Evolutionary conservation across 2,329 filamentous ascomycete genomes (phyloP), one percentile per base, ranked within the genome.

Genomic region (Trichoderma hamatum): DNA sequence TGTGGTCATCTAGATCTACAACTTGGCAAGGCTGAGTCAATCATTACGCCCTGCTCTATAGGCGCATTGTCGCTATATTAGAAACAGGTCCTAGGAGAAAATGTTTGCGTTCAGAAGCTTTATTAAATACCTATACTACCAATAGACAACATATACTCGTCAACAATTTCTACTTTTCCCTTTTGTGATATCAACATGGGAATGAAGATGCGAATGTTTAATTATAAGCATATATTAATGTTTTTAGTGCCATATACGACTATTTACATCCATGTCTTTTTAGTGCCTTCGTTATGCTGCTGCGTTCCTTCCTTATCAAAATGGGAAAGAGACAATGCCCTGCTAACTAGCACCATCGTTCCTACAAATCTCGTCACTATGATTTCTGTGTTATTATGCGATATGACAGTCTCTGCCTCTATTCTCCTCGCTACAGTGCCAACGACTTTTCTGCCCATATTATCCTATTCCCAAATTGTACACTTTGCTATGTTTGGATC

Each of bases 401-500:
- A 24, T 1, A 55, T 32, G 24, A 13, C 24, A 19, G 26, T 46
- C 32, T 56, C 51, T 24, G 4, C 14, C 34, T 14, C 52, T 30
- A 36, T 56, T 49, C 14, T 56, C 52, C n/a, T 26, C 36, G 28
- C 6, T 56, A 56, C 39, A 21, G 9, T 32, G n/a, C 30, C 39
- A 19, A 51, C 49, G 39, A 21, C 30, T 58, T 58, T 19, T 51
- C 11, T 28, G 63, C 30, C 36, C 34, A 24, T 65, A 72, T 71
- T 72, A 69, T 70, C 72, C 69, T 63, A 54, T 72, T 70, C 73
- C 73, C 70, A 70, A 71, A 63, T 74, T 72, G 61, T 68, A 73
- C 73, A 74, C 75, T 75, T 75, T 69, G 64, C 69, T 75, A 83
- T 83, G 81, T 76, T 79, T 61, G 34, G 46, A 46, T 39, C 80